Evolutionary conservation across 1,284 basidiomycete genomes (phyloP).

Genomic region (Xerocomus amazonicus): DNA sequence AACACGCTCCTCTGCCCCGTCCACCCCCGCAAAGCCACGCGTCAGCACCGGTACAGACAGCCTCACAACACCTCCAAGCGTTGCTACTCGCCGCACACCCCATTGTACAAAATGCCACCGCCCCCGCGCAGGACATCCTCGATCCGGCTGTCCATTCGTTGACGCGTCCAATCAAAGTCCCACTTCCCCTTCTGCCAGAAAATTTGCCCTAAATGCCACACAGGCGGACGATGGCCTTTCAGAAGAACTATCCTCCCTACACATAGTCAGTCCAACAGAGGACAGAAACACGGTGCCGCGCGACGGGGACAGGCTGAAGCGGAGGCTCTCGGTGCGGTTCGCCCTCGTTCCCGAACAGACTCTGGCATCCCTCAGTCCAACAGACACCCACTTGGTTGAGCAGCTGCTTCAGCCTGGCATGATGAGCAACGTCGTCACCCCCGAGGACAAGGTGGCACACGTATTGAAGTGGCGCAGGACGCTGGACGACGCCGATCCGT

Average conservation of each 20-base stretch:
- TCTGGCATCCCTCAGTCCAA: slow-evolving; percentile 30
- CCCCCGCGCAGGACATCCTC: slow-evolving; percentile 52
- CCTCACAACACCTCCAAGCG: slow-evolving; percentile 21
- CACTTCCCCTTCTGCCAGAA: slow-evolving; percentile 23
- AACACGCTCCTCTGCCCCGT: slow-evolving; percentile 30
- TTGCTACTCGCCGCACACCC: slow-evolving; percentile 43
- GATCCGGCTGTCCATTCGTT: slow-evolving; percentile 51
- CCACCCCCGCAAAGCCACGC: slow-evolving; percentile 25
- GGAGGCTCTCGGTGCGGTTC: slow-evolving; percentile 30
- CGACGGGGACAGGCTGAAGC: slow-evolving; percentile 4
- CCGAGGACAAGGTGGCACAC: slow-evolving; percentile 20
- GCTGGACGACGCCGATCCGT: slow-evolving; percentile 8
- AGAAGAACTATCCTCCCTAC: slow-evolving; percentile 31
- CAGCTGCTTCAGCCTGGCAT: slow-evolving; percentile 33
- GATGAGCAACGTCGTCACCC: slow-evolving; percentile 18
- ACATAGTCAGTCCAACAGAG: slow-evolving; percentile 26
- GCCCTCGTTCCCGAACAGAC: slow-evolving; percentile 33
- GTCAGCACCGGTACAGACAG: slow-evolving; percentile 6
- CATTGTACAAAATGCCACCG: slow-evolving; percentile 52
- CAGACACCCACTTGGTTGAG: slow-evolving; percentile 31
- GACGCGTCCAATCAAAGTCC: slow-evolving; percentile 15
- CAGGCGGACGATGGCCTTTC: slow-evolving; percentile 20
- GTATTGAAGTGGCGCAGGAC: slow-evolving; percentile 29
- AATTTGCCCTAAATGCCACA: background rate
- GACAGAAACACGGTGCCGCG: slow-evolving; percentile 7